Percentiles rank a stretch among this genome's conserved stretches.
phyloP scores from a whole-genome alignment of 1,284 basidiomycete species.

The Moesziomyces parantarcticus region DNA sequence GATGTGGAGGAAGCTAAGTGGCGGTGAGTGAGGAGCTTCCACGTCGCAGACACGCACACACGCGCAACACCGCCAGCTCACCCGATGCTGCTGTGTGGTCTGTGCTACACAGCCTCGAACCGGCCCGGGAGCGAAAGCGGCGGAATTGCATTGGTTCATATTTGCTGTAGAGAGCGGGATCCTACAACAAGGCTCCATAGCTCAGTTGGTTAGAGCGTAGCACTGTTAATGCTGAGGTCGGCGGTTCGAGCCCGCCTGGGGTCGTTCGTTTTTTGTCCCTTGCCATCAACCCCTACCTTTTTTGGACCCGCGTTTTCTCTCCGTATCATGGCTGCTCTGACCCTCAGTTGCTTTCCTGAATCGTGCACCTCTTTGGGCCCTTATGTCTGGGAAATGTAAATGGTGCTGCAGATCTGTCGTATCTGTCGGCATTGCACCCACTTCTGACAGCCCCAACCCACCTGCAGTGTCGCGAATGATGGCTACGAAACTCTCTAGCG shows the following conservation, averaged over 20 bases:
- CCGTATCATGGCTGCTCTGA: neutral
- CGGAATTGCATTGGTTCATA: too few relatives aligned
- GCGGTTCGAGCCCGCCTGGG: slow-evolving; percentile 57
- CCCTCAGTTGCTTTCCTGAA: neutral
- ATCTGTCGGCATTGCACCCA: too few relatives aligned
- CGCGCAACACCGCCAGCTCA: neutral
- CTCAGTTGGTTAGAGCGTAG: slow-evolving; percentile 61
- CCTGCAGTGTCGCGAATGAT: too few relatives aligned
- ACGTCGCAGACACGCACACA: neutral
- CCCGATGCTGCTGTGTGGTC: slow-evolving; percentile 4
- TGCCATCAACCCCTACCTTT: neutral
- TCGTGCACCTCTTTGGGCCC: too few relatives aligned
- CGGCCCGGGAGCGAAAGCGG: too few relatives aligned
- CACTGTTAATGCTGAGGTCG: slow-evolving; percentile 60
- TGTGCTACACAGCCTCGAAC: slow-evolving; percentile 19
- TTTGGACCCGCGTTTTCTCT: neutral
- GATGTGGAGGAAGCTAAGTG: neutral
- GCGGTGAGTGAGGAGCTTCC: slow-evolving; percentile 1
- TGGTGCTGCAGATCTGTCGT: too few relatives aligned
- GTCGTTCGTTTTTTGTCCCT: slow-evolving; percentile 21
- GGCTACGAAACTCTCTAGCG: too few relatives aligned
- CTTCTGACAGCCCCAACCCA: too few relatives aligned
- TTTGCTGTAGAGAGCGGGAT: too few relatives aligned
- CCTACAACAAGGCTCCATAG: slow-evolving; percentile 24
- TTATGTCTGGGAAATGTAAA: too few relatives aligned